Base-by-base conservation (phyloP, 2,329 filamentous ascomycete species). In the Claviceps lovelessii region DNA sequence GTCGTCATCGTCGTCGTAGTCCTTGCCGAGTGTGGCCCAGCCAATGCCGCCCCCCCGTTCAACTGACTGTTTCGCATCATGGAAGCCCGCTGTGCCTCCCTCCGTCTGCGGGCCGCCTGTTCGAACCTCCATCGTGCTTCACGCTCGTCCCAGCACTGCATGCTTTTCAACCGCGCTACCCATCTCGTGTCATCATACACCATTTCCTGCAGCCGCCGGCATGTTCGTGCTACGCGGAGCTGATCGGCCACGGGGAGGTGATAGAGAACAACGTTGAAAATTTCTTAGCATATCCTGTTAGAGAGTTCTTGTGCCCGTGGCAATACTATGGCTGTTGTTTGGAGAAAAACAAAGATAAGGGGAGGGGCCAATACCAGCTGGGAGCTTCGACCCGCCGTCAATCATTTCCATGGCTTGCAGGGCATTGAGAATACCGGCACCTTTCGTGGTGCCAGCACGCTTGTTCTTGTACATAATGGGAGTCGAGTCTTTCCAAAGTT, bases 171-270 rank as follows among this genome's bases (percentile, higher is more conserved):
- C 59, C 88, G 80, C 59, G 88, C 83, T 44, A 97, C 86, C 93
- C 93, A 98, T 73, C 91, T 80, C 51, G 90, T 88, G 69, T 98
- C 93, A 68, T 98, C 93, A 70, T 97, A 98, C 3, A 96, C 90
- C 90, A 98, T 98, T 71, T 98, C 93, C 66, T 86, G 85, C 78
- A 97, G 81, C 57, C 88, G 86, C 65, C 81, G 86, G 56, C 89
- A 95, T 29, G 87, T 84, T 59, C 85, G 84, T 48, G 93, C 91
- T 66, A 89, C 91, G 61, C 83, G 82, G 67, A 97, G 80, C 63
- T 95, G 84, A 68, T 96, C 91, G 57, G 85, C 74, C 33, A 95
- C 79, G 44, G 88, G 86, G 44, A 97, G 81, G 72, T 94, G 90
- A 66, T 96, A 89, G 65, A 98, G 80, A 61, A 98, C 90, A 0